Evolutionary conservation across 2,329 filamentous ascomycete species (phyloP), one percentile per base, ranked within the genome.

Genomic region (Dendryphion nanum): DNA sequence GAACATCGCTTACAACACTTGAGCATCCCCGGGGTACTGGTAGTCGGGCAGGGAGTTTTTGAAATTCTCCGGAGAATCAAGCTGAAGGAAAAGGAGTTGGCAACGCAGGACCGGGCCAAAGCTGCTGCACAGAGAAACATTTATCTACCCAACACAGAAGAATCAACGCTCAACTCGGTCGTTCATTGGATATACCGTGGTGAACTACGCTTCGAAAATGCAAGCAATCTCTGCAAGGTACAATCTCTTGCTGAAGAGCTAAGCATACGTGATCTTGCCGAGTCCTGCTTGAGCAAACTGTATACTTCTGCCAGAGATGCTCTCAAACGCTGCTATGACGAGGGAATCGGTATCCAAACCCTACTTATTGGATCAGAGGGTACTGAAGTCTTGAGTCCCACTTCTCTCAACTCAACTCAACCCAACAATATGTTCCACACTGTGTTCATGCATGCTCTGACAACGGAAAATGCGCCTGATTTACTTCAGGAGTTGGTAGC

Each of bases 161-260:
- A 33, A 3, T 12, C 12, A 12, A 21, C 31, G 6, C 16, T 33
- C 16, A 6, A 13, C 16, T 19, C 31, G 12, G 31, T 33, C 3
- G 18, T 33, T 7, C 16, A 33, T 5, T 63, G 57, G 57, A 30
- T 57, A 0, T 55, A 56, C 29, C 21, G 35, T 5, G 5, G 18
- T 0, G 18, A 18, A 0, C 28, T 55, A 3, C 6, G 35, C 5
- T 49, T 32, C 15, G 26, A 38, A 0, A 34, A 37, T 17, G 36
- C 47, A 0, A 39, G 47, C 2, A 44, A 54, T 3, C 39, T 53
- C 1, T 51, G 48, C 37, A 33, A 41, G 4, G 14, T 59, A 0
- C 36, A 48, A n/a, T 10, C 16, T 0, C 46, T 63, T 0, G 50
- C 53, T 2, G 18, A 20, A 0, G 18, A 33, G 3, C 41, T 63